Conservation (phyloP, 2,329 filamentous ascomycete genomes). For the Penicillium sp. region DNA sequence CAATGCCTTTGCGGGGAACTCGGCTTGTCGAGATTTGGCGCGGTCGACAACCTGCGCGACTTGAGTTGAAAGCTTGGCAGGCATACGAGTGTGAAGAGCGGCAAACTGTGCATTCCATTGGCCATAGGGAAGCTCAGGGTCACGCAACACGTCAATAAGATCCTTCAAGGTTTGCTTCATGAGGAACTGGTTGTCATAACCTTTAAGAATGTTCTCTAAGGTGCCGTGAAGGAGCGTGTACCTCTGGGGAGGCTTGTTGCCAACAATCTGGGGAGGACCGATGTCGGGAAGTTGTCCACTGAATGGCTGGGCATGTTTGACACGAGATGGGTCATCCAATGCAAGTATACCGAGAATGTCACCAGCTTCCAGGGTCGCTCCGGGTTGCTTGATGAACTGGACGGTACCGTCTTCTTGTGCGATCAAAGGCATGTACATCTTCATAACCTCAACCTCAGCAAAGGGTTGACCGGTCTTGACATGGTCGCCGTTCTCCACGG, state of each 20-base stretch:
- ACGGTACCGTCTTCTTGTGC: conserved; percentile 94
- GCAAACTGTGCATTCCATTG: conserved; percentile 96
- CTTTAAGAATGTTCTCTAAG: conserved; percentile 80
- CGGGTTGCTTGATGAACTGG: conserved; percentile 98
- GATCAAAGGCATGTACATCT: conserved; percentile 99
- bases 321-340: conserved; percentile 88
- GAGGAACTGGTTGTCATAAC: conserved; percentile 96
- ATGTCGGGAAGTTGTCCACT: conserved; percentile 83
- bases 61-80: conserved; percentile 79
- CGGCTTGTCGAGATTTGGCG: conserved; percentile 68
- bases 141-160: conserved; percentile 82
- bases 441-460: conserved; percentile 99
- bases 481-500: conserved; percentile 91
- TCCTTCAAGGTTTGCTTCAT: conserved; percentile 85
- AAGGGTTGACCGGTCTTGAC: conserved; percentile 88
- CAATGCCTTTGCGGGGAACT: conserved; percentile 90
- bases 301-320: conserved; percentile 95
- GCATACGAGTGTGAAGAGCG: conserved; percentile 95
- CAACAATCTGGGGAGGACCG: conserved; percentile 80
- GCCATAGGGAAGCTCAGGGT: conserved; percentile 88
- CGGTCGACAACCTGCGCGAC: conserved; percentile 84
- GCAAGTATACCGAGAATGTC: conserved; percentile 97
- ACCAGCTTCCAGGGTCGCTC: conserved; percentile 93
- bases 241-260: conserved; percentile 85
- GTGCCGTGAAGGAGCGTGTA: conserved; percentile 74